Percentiles rank a stretch among this genome's conserved stretches.
These are phyloP conservation scores for Hypoxylon sp. DNA, from an alignment of 2,329 filamentous ascomycete genomes.

Conservation along the genomic window DNA sequence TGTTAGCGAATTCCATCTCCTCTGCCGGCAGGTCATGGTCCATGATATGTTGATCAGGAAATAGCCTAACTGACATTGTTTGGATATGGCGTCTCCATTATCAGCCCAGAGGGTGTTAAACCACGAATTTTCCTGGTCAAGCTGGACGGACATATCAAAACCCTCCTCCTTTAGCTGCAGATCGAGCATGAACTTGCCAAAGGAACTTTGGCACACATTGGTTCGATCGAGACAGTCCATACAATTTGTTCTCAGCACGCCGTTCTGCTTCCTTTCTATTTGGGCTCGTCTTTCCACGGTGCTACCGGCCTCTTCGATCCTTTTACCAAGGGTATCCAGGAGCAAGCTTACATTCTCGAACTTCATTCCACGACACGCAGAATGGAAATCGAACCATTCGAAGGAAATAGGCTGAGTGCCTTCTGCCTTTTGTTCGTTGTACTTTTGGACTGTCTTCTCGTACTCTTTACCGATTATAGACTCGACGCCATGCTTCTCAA, in stretches of 20 bases:
- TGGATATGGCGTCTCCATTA: conserved; percentile 95
- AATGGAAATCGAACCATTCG: conserved; percentile 98
- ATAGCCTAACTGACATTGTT: conserved; percentile 73
- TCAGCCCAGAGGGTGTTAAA: conserved; percentile 98
- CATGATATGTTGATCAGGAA: neutral
- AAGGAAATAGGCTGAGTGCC: conserved; percentile 70
- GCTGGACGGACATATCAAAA: conserved; percentile 80
- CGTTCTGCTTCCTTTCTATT: conserved; percentile 70
- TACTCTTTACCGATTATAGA: conserved; percentile 83
- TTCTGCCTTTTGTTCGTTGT: conserved; percentile 75
- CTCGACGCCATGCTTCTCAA: conserved; percentile 91
- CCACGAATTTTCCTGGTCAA: conserved; percentile 87
- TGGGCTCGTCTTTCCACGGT: conserved; percentile 69
- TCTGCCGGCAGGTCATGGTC: neutral
- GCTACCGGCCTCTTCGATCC: conserved; percentile 80
- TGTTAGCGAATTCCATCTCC: conserved; percentile 13
- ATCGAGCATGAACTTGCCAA: conserved; percentile 86
- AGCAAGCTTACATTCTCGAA: conserved; percentile 94
- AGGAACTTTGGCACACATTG: conserved; percentile 95
- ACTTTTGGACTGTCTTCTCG: conserved; percentile 73
- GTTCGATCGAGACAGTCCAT: conserved; percentile 99
- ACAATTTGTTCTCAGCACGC: conserved; percentile 93
- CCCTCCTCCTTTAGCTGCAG: conserved; percentile 82
- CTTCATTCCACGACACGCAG: conserved; percentile 93
- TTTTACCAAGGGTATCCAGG: conserved; percentile 76